These are phyloP conservation scores for Debaryomyces sp. DNA, from an alignment of 1,139 yeast species.

Conservation along the genomic window DNA sequence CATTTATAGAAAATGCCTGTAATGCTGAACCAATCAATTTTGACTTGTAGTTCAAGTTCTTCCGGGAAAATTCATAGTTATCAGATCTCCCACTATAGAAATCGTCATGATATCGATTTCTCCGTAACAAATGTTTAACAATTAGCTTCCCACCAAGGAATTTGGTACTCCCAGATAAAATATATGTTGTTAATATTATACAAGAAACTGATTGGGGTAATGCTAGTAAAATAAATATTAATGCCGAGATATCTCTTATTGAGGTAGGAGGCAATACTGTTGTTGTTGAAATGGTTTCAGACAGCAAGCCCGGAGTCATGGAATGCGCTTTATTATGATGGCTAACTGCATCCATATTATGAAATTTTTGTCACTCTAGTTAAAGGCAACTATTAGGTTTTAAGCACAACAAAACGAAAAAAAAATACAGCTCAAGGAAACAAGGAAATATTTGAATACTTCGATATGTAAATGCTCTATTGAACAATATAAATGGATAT, in stretches of 20 bases:
- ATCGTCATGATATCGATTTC: neutral
- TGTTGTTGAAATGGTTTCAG: constrained; percentile 3
- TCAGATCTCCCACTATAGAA: constrained; percentile 1
- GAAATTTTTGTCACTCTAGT: constrained; percentile 5
- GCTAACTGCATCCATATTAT: constrained; percentile 10
- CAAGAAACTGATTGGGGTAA: constrained; percentile 47
- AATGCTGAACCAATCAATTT: constrained; percentile 24
- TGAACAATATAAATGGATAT: constrained; percentile 1
- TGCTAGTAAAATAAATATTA: constrained; percentile 41
- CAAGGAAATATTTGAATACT: neutral
- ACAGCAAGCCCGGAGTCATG: neutral
- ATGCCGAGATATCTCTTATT: constrained; percentile 46
- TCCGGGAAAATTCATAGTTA: constrained; percentile 9
- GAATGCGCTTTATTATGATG: constrained; percentile 6
- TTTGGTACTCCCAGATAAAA: constrained; percentile 45
- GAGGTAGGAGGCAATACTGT: constrained; percentile 33
- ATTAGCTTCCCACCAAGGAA: constrained; percentile 45
- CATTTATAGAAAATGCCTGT: constrained; percentile 30
- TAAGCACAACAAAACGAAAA: constrained; percentile 6
- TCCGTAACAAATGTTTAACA: constrained; percentile 27
- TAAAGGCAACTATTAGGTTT: constrained; percentile 2
- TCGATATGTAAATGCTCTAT: constrained; percentile 3
- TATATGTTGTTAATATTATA: constrained; percentile 38
- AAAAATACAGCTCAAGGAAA: neutral
- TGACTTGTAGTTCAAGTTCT: constrained; percentile 18